These are phyloP conservation scores for Yamadazyma diddensiae DNA, from an alignment of 1,139 yeast genomes.

Conservation along the genomic window DNA sequence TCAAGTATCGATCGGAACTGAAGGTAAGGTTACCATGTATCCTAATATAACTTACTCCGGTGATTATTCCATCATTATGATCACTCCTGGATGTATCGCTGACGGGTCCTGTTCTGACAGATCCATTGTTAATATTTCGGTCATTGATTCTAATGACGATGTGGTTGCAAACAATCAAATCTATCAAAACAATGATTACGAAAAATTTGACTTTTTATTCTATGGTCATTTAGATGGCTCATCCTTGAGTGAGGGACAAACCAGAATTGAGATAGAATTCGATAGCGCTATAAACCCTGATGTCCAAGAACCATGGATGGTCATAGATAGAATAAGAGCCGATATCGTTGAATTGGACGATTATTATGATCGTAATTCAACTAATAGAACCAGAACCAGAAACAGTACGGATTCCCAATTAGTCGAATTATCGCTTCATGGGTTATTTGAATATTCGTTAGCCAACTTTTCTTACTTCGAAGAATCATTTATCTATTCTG, in stretches of 20 bases:
- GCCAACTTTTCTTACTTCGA: constrained; percentile 59
- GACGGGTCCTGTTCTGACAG: constrained; percentile 70
- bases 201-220: constrained; percentile 77
- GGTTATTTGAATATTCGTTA: constrained; percentile 78
- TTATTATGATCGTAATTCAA: constrained; percentile 27
- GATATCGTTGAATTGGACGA: constrained; percentile 51
- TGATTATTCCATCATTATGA: constrained; percentile 64
- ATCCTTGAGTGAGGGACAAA: constrained; percentile 37
- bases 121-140: constrained; percentile 75
- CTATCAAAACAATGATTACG: constrained; percentile 75
- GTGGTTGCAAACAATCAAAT: constrained; percentile 41
- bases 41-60: constrained; percentile 78
- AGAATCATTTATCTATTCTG: constrained; percentile 21
- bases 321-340: constrained; percentile 69
- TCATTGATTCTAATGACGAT: constrained; percentile 48
- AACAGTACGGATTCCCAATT: constrained; percentile 18
- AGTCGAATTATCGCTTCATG: constrained; percentile 48
- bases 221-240: constrained; percentile 63
- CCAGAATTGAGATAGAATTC: constrained; percentile 49
- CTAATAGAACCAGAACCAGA: constrained; percentile 26
- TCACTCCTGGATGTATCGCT: constrained; percentile 81
- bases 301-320: constrained; percentile 46
- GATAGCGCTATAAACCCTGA: constrained; percentile 28
- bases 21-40: constrained; percentile 53
- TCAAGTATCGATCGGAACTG: constrained; percentile 24